These are phyloP conservation scores for Fistulifera pelliculosa DNA, from an alignment of 108 stramenopile genomes.

Conservation along the genomic window DNA sequence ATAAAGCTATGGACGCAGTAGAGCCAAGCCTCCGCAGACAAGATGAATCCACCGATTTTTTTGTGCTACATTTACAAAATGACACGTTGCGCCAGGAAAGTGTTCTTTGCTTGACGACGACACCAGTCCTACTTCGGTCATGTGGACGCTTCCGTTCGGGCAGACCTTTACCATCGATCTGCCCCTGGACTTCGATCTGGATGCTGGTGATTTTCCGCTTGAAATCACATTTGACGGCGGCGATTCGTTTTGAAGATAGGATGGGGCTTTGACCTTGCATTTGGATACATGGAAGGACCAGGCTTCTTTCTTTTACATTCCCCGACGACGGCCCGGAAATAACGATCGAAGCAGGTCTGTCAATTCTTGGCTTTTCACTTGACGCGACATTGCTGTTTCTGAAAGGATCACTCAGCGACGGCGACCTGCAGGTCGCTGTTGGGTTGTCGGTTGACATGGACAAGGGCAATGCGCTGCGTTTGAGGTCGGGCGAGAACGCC, in stretches of 20 bases:
- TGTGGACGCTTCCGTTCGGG: conserved; percentile 32
- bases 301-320: conserved; percentile 28
- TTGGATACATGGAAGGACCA: conserved; percentile 20
- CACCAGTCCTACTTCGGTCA: conserved; percentile 4
- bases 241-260: conserved; percentile 6
- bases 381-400: conserved; percentile 22
- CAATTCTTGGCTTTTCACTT: conserved; percentile 2
- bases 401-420: conserved; percentile 7
- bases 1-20: conserved; percentile 7
- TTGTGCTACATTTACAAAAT: conserved; percentile 9
- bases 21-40: background rate
- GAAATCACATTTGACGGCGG: conserved; percentile 5
- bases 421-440: conserved; percentile 16
- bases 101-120: background rate
- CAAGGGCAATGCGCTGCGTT: conserved; percentile 19
- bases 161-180: conserved; percentile 2
- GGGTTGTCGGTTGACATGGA: conserved; percentile 28
- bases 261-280: conserved; percentile 19
- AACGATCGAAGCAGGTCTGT: conserved; percentile 9
- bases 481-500: conserved; percentile 3
- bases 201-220: conserved; percentile 14
- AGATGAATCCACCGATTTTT: background rate
- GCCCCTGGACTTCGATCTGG: conserved; percentile 16
- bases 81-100: background rate
- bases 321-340: conserved; percentile 13